phyloP scores from a whole-genome alignment of 2,329 filamentous ascomycete genomes.

The Xylariaceae sp. region DNA sequence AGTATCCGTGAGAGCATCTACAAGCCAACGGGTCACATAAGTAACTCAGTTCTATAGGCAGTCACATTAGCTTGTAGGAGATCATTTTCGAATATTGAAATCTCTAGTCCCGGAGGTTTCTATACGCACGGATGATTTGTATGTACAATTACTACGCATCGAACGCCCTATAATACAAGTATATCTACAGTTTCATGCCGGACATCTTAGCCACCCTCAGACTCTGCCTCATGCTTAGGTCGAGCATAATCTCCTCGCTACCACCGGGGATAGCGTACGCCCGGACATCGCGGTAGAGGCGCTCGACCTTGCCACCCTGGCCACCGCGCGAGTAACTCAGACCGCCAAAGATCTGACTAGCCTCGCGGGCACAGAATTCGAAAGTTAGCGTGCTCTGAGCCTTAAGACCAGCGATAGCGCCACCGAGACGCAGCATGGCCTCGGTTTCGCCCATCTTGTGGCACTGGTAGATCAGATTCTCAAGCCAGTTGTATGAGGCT shows the following conservation, averaged over 20 bases:
- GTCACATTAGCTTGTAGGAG: too few species aligned
- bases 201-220: conserved; percentile 86
- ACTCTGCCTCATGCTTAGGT: conserved; percentile 91
- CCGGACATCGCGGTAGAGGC: conserved; percentile 91
- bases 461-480: conserved; percentile 94
- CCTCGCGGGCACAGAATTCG: conserved; percentile 96
- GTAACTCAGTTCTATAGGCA: too few species aligned
- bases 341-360: conserved; percentile 96
- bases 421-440: conserved; percentile 94
- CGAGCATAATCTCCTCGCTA: conserved; percentile 98
- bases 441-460: conserved; percentile 91
- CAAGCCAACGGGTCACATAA: too few species aligned
- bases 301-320: conserved; percentile 93
- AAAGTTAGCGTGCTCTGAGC: conserved; percentile 94
- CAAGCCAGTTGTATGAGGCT: conserved; percentile 95
- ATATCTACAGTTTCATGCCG: conserved; percentile 87
- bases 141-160: background rate
- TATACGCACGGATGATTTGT: background rate
- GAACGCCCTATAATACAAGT: background rate
- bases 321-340: conserved; percentile 91
- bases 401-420: conserved; percentile 92
- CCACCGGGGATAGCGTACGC: conserved; percentile 97
- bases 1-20: too few species aligned
- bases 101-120: too few species aligned
- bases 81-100: too few species aligned